These are phyloP conservation scores for Neonectria ditissima DNA, from an alignment of 2,329 filamentous ascomycete species.

Conservation along the genomic window DNA sequence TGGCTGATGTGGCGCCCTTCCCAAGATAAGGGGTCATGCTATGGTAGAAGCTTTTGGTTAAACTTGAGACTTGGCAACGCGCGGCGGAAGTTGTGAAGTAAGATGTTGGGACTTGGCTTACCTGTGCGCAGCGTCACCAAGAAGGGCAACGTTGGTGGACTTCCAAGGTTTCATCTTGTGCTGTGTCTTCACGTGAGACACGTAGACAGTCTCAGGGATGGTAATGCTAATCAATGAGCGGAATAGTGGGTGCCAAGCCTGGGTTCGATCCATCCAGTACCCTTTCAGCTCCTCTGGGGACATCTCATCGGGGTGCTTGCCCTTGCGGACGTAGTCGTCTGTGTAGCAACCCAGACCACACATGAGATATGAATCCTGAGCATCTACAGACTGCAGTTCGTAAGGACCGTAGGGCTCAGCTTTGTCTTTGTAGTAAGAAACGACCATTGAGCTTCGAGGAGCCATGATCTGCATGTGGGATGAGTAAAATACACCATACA, in stretches of 20 bases:
- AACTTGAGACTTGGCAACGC: not conserved
- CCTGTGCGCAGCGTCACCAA: slow-evolving; percentile 17
- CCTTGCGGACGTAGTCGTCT: slow-evolving; percentile 1
- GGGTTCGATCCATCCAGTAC: slow-evolving; percentile 4
- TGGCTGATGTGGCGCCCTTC: slow-evolving; percentile 12
- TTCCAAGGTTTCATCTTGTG: slow-evolving; percentile 18
- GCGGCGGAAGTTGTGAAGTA: too few relatives aligned
- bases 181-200: slow-evolving; percentile 15
- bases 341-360: slow-evolving; percentile 17
- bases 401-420: slow-evolving; percentile 11
- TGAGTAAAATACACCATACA: not conserved
- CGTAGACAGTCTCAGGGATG: slow-evolving; percentile 8
- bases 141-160: not conserved
- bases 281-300: slow-evolving; percentile 9
- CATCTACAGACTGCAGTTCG: slow-evolving; percentile 2
- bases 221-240: slow-evolving; percentile 7
- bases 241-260: slow-evolving; percentile 13
- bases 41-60: not conserved
- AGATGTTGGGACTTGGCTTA: not conserved
- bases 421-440: slow-evolving; percentile 17
- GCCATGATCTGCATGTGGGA: slow-evolving; percentile 6
- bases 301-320: slow-evolving; percentile 17
- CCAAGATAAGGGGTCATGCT: slow-evolving; percentile 22
- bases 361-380: slow-evolving; percentile 14
- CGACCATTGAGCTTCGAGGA: slow-evolving; percentile 16